These are phyloP conservation scores for Lablab purpureus DNA, from an alignment of 306 rosid species.

Conservation along the genomic window DNA sequence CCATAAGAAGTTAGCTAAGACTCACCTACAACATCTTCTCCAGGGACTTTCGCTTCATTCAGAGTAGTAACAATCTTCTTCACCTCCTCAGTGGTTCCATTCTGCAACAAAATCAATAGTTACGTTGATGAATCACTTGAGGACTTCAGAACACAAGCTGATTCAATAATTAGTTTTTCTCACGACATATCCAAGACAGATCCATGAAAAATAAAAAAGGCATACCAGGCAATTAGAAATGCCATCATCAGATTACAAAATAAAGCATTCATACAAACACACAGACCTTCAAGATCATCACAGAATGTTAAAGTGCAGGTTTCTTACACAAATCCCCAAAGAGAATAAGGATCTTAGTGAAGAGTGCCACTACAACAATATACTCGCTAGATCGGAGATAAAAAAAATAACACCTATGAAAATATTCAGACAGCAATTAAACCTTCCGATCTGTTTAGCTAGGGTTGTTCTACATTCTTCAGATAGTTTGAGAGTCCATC, in stretches of 20 bases:
- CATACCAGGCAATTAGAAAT: neutral
- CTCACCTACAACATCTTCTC: constrained; percentile 86
- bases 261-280: neutral
- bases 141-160: neutral
- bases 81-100: constrained; percentile 88
- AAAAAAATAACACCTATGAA: constrained; percentile 19
- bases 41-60: constrained; percentile 81
- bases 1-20: constrained; percentile 4
- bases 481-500: neutral
- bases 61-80: constrained; percentile 74
- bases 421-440: constrained; percentile 7
- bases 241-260: neutral
- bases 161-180: neutral
- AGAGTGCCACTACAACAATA: neutral
- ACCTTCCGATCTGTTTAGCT: constrained; percentile 36
- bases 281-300: neutral
- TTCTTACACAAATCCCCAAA: neutral
- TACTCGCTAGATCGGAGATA: constrained; percentile 25
- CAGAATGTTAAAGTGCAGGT: neutral
- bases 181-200: constrained; percentile 17
- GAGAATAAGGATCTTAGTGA: constrained; percentile 35
- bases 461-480: neutral
- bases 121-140: neutral
- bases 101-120: constrained; percentile 55
- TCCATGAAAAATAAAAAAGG: constrained; percentile 1